Percentiles rank a stretch among this genome's conserved stretches.
Evolutionary conservation across 495 filamentous ascomycete species (phyloP).

Genomic region (Gamarada debralockiae): DNA sequence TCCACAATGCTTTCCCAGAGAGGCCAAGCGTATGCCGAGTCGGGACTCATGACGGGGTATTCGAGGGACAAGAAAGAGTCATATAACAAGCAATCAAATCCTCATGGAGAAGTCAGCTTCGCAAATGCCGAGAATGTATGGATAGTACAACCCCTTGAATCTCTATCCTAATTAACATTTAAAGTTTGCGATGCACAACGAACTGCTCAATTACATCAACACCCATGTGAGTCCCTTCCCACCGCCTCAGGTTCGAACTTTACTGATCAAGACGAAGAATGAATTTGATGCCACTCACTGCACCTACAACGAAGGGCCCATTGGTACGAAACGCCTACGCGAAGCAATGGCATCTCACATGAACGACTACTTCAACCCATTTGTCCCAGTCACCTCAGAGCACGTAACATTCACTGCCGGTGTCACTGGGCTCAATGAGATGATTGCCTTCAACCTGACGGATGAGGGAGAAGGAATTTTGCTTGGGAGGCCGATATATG

Average conservation of each 20-base stretch:
- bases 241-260: neutral
- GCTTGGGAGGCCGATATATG: constrained; percentile 47
- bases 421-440: constrained; percentile 42
- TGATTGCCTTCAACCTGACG: constrained; percentile 38
- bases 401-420: constrained; percentile 46
- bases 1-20: too few relatives aligned
- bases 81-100: neutral
- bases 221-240: neutral
- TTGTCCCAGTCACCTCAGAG: constrained; percentile 29
- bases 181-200: neutral
- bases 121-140: neutral
- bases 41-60: too few relatives aligned
- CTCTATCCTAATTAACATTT: too few relatives aligned
- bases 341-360: constrained; percentile 38
- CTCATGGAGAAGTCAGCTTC: neutral
- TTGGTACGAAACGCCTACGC: neutral
- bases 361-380: constrained; percentile 39
- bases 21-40: too few relatives aligned
- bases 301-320: neutral
- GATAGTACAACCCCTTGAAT: neutral
- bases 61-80: too few relatives aligned
- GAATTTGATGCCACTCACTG: neutral
- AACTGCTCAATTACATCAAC: neutral
- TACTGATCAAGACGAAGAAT: neutral
- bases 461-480: constrained; percentile 48